Percentiles rank a stretch among this genome's conserved stretches.
Conservation (phyloP, 2,329 filamentous ascomycete genomes). For the Aurifilum marmelostoma region DNA sequence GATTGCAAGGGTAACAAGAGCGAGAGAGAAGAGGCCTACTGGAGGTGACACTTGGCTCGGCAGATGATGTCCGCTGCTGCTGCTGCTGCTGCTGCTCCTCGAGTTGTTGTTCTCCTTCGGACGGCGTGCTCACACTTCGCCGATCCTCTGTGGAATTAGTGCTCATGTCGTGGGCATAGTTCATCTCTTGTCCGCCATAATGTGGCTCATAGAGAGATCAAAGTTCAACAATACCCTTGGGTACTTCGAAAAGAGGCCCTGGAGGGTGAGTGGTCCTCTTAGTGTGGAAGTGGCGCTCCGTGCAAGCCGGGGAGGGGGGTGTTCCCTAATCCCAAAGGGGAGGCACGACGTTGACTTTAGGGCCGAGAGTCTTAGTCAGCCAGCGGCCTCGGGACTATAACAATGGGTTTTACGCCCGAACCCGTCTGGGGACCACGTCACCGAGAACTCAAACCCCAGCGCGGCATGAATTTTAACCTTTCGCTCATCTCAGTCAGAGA, state of each 20-base stretch:
- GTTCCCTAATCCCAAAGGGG: not conserved
- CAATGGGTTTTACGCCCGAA: constrained; percentile 8
- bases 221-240: not conserved
- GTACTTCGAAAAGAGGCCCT: not conserved
- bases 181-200: not conserved
- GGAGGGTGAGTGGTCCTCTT: not conserved
- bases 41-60: not conserved
- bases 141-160: not conserved
- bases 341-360: not conserved
- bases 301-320: not conserved
- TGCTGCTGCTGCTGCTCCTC: not conserved
- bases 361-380: constrained; percentile 1
- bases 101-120: not conserved
- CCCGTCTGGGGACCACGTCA: not conserved
- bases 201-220: not conserved
- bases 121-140: not conserved
- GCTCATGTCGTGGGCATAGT: not conserved
- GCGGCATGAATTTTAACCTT: not conserved
- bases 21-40: constrained; percentile 23
- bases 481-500: not conserved
- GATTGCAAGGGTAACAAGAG: constrained; percentile 40
- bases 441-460: not conserved
- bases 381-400: not conserved
- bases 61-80: not conserved
- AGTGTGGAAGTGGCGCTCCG: not conserved